Base-by-base conservation (phyloP, 2,329 filamentous ascomycete species). In the Sporothrix pallida region DNA sequence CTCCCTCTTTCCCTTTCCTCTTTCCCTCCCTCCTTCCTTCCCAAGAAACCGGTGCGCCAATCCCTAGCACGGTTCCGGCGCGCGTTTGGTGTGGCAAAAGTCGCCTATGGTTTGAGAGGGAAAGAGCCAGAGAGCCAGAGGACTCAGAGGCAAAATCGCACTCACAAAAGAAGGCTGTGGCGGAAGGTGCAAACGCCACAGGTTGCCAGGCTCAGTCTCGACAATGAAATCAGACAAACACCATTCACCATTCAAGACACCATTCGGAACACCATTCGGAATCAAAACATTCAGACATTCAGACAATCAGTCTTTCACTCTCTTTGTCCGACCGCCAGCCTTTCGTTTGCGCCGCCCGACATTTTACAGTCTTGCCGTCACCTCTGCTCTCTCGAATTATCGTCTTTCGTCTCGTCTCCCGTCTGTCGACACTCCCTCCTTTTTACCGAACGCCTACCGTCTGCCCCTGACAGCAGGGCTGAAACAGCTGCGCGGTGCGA, bases 401-500 rank as follows among this genome's bases (percentile, higher is more conserved):
- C 31, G 31, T 37, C 31, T 37, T 37, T 37, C 20, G 31, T n/a
- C 54, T 26, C 54, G 31, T 26, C 20, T 58, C 20, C 42, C 31
- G 31, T 26, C n/a, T 50, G 20, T 17, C 7, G 63, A 17, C 46
- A 44, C 62, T 65, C 9, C 20, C 46, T 52, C 15, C 46, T 37
- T 31, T 52, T 13, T 68, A 23, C 65, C 65, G 46, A 26, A 31
- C 31, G 65, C 46, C 46, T 68, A 23, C 65, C 63, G 44, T n/a
- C 63, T 7, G 63, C 23, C 42, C 65, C 65, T 68, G 65, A 52
- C 46, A 68, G 65, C 65, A 68, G 48, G 46, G 65, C 65, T 68
- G 65, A 68, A 52, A 68, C 65, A 52, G 46, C 63, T 50, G 63
- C 63, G 20, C 9, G 44, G 44, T 46, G 46, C 44, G 2, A 37